phyloP scores from a whole-genome alignment of 257 asterid genomes.

The Lithospermum erythrorhizon region DNA sequence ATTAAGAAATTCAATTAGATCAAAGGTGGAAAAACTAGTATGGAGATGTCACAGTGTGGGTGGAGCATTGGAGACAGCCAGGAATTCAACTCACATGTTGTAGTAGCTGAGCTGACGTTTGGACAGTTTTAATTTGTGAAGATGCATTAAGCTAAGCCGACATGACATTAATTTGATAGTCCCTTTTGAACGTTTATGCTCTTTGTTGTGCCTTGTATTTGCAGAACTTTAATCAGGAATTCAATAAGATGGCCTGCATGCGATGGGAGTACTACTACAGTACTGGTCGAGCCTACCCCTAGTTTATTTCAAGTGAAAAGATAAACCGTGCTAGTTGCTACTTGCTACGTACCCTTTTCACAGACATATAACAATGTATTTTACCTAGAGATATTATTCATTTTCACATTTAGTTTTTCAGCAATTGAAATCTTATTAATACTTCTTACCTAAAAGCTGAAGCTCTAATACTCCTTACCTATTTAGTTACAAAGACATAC shows the following conservation, averaged over 20 bases:
- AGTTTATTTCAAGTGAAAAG: too few species aligned
- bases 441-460: too few species aligned
- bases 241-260: background rate
- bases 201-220: background rate
- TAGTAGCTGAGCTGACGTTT: background rate
- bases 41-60: slow-evolving; percentile 26
- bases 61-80: slow-evolving; percentile 26
- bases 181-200: background rate
- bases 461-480: too few species aligned
- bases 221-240: background rate
- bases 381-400: too few species aligned
- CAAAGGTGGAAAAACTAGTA: slow-evolving; percentile 3
- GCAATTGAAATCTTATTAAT: too few species aligned
- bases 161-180: background rate
- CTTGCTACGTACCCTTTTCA: too few species aligned
- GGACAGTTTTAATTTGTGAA: background rate
- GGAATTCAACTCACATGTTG: slow-evolving; percentile 22
- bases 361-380: too few species aligned
- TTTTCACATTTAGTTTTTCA: too few species aligned
- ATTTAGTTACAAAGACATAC: too few species aligned
- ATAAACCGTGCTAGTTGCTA: too few species aligned
- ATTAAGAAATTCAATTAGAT: too few species aligned
- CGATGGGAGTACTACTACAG: background rate
- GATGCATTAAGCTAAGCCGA: background rate
- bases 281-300: background rate